These are phyloP conservation scores for Hirschioporus abietinus DNA, from an alignment of 768 basidiomycete species.

Conservation along the genomic window DNA sequence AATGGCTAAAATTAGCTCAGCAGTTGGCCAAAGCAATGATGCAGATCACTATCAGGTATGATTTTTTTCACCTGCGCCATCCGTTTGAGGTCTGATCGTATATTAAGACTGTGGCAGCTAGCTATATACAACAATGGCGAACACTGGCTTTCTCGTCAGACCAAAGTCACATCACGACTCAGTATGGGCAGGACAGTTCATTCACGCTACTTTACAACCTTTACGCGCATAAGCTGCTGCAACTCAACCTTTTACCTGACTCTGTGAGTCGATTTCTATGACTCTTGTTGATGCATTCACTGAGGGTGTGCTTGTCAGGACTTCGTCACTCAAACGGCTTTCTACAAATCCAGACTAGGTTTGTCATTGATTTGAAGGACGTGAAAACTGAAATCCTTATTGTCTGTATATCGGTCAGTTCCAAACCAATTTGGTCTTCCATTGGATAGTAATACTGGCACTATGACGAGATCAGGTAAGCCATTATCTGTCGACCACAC, in stretches of 20 bases:
- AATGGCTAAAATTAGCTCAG: conserved; percentile 49
- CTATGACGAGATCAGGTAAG: neutral
- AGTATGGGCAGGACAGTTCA: neutral
- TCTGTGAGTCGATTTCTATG: neutral
- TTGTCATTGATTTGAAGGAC: neutral
- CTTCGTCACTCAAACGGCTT: neutral
- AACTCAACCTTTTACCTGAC: neutral
- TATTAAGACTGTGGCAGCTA: neutral
- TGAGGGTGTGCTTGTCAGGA: neutral
- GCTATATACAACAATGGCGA: conserved; percentile 3
- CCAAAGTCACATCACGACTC: neutral
- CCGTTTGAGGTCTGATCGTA: neutral
- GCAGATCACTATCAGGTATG: conserved; percentile 22
- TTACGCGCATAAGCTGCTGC: conserved; percentile 2
- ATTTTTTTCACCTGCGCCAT: neutral
- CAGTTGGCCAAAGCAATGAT: conserved; percentile 16
- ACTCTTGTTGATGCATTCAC: neutral
- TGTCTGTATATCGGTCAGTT: neutral
- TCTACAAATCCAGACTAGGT: neutral
- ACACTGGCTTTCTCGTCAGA: neutral
- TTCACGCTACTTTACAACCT: neutral
- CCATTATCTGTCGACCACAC: neutral
- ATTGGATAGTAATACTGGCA: neutral
- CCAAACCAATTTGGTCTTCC: neutral
- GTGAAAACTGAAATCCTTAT: neutral